Evolutionary conservation across 768 basidiomycete species (phyloP).

Genomic region (Roridomyces roridus): DNA sequence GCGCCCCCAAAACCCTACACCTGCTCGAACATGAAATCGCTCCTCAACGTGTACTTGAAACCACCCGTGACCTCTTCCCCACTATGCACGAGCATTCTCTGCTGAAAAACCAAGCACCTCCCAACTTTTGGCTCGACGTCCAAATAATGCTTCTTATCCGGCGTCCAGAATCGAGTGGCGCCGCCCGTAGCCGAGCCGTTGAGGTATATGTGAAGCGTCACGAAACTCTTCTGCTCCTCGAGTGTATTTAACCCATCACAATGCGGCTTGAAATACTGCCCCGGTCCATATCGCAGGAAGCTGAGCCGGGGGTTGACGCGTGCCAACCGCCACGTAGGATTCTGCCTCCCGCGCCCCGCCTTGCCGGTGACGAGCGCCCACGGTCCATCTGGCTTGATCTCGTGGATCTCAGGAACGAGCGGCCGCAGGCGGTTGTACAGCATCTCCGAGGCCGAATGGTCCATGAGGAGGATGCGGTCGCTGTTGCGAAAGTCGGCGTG

Average conservation of each 20-base stretch:
- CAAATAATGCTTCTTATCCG: conserved; percentile 34
- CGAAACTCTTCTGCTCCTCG: conserved; percentile 46
- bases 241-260: conserved; percentile 43
- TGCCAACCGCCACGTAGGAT: conserved; percentile 41
- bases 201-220: conserved; percentile 51
- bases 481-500: conserved; percentile 47
- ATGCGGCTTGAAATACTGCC: conserved; percentile 43
- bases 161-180: conserved; percentile 46
- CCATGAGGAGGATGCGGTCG: conserved; percentile 44
- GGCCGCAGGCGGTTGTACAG: conserved; percentile 45
- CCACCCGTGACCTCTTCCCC: no score
- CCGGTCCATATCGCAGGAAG: conserved; percentile 50
- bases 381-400: conserved; percentile 35
- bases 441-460: conserved; percentile 37
- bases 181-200: conserved; percentile 39
- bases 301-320: conserved; percentile 50
- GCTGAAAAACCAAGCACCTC: conserved; percentile 48
- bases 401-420: conserved; percentile 42
- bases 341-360: conserved; percentile 26
- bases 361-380: conserved; percentile 41
- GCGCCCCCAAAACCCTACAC: no score
- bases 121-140: conserved; percentile 52
- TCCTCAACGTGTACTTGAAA: no score
- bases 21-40: no score
- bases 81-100: conserved; percentile 45